Percentiles rank a stretch among this genome's conserved stretches.
Evolutionary conservation across 768 basidiomycete genomes (phyloP).

Genomic region (Phylloporus scabripes): DNA sequence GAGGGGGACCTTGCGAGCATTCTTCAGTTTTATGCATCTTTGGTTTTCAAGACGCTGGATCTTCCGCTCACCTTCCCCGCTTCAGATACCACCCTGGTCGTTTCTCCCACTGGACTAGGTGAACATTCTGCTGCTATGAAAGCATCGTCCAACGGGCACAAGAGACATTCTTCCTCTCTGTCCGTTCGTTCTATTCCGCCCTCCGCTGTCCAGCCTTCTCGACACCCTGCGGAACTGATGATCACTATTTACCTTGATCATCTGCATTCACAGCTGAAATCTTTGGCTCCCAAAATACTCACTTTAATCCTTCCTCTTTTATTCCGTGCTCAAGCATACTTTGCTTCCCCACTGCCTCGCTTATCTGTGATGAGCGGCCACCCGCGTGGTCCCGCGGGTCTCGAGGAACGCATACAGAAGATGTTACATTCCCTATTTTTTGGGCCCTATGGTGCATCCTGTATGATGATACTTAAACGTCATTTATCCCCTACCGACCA

Average conservation of each 20-base stretch:
- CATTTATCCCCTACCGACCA: conserved; percentile 43
- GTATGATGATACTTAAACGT: conserved; percentile 56
- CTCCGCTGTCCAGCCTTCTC: conserved; percentile 28
- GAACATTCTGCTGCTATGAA: conserved; percentile 22
- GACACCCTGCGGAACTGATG: conserved; percentile 59
- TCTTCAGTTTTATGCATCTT: conserved; percentile 52
- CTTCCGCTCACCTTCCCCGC: conserved; percentile 21
- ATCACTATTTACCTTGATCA: conserved; percentile 59
- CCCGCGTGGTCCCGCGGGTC: conserved; percentile 26
- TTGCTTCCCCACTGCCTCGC: conserved; percentile 61
- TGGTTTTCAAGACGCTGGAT: conserved; percentile 52
- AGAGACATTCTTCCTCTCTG: conserved; percentile 57
- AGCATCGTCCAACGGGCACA: conserved; percentile 37
- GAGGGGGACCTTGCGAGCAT: conserved; percentile 54
- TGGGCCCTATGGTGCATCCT: conserved; percentile 61
- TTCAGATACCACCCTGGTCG: conserved; percentile 10
- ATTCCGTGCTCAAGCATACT: conserved; percentile 65
- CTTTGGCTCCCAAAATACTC: conserved; percentile 50
- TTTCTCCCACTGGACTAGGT: conserved; percentile 30
- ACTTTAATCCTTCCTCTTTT: conserved; percentile 59
- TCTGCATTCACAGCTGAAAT: conserved; percentile 55
- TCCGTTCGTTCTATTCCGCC: conserved; percentile 43
- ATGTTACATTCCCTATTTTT: conserved; percentile 51
- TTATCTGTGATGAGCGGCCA: conserved; percentile 47
- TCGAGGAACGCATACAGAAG: conserved; percentile 55